These are phyloP conservation scores for Lachancea nothofagi DNA, from an alignment of 805 yeast genomes.

Conservation along the genomic window DNA sequence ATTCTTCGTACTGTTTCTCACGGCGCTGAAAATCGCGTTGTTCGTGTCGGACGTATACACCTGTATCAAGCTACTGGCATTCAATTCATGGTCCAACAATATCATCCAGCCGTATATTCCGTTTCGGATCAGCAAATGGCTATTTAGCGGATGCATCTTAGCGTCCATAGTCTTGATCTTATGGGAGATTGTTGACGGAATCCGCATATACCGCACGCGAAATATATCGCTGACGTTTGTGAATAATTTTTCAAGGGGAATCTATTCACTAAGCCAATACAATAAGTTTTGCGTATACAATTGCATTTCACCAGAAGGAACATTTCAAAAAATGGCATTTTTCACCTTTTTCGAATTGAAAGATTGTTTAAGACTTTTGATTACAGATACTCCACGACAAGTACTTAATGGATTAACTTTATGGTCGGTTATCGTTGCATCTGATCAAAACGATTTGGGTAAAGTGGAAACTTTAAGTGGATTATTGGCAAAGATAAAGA, in stretches of 20 bases:
- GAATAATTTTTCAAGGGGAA: conserved; percentile 53
- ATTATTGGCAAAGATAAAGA: conserved; percentile 42
- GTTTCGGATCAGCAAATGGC: conserved; percentile 54
- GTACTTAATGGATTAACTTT: conserved; percentile 74
- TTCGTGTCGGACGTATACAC: conserved; percentile 74
- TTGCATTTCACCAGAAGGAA: conserved; percentile 57
- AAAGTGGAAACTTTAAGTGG: conserved; percentile 27
- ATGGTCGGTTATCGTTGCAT: conserved; percentile 41
- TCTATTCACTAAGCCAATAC: conserved; percentile 54
- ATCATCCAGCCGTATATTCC: conserved; percentile 45
- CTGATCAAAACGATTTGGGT: conserved; percentile 30
- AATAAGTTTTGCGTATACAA: conserved; percentile 68
- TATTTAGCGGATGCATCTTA: conserved; percentile 76
- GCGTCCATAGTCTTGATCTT: conserved; percentile 55
- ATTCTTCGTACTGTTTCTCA: conserved; percentile 26
- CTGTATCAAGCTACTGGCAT: conserved; percentile 64
- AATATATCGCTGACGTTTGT: conserved; percentile 68
- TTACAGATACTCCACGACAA: conserved; percentile 87
- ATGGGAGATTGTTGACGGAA: conserved; percentile 55
- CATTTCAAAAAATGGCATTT: conserved; percentile 63
- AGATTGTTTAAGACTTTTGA: conserved; percentile 52
- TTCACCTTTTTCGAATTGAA: conserved; percentile 60
- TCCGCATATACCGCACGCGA: conserved; percentile 49
- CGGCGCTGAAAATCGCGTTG: conserved; percentile 48
- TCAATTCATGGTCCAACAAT: conserved; percentile 59